Base-by-base conservation (phyloP, 306 rosid genomes). In the Quillaja saponaria region DNA sequence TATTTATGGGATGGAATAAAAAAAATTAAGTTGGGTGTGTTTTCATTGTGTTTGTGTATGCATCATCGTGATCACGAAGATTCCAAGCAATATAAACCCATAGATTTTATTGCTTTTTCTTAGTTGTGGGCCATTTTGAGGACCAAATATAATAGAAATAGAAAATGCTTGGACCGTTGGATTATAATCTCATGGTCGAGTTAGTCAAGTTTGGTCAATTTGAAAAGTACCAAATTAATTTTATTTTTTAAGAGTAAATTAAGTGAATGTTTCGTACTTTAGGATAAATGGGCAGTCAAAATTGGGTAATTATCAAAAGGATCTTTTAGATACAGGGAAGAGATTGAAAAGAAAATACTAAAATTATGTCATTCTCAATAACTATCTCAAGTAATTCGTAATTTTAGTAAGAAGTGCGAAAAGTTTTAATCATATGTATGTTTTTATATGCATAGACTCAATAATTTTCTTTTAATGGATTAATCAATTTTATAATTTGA, bases 231-330 rank as follows among this genome's bases (percentile, higher is more conserved):
- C 44, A 54, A 46, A 44, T 17, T 3, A 10, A 44, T 47, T 39
- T 48, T 47, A 15, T 17, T 37, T 14, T 14, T 57, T 61, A 42
- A 20, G 9, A 58, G 25, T 28, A 49, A 28, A 31, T 16, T 49
- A 55, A 57, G 55, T 20, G 46, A 25, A 58, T 4, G 18, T 33
- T 61, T 66, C 47, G 49, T 61, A 61, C 21, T 66, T 66, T 37
- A 50, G 65, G 54, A 58, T 34, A 49, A 68, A 62, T 25, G 28
- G 21, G 52, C 46, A 61, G 84, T 81, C 78, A 78, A 74, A 76
- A 71, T 66, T 74, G 53, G 71, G 82, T 59, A 73, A 74, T 78
- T 67, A 78, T 90, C 68, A 55, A 68, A 76, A 71, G 72, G 79
- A 86, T 84, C 82, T 71, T 72, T 59, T 1, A 56, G 68, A 61